Percentiles rank a stretch among this genome's conserved stretches.
phyloP scores from a whole-genome alignment of 179 eudicot species.

The Beta corolliflora region DNA sequence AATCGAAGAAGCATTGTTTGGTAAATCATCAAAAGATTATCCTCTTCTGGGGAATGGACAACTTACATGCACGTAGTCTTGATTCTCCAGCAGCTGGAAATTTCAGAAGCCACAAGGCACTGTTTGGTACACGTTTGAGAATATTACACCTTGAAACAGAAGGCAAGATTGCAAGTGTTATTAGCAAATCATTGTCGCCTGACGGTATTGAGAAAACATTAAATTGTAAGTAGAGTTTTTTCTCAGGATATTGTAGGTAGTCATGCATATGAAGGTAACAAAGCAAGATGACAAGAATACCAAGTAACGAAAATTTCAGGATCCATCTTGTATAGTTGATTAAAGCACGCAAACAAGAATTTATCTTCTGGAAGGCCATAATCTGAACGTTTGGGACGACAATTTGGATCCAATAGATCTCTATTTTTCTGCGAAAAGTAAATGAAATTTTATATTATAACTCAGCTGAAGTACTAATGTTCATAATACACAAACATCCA shows the following conservation, averaged over 20 bases:
- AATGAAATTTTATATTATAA: neutral
- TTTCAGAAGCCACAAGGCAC: slow-evolving; percentile 92
- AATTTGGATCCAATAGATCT: slow-evolving; percentile 74
- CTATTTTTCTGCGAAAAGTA: slow-evolving; percentile 59
- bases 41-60: neutral
- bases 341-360: slow-evolving; percentile 91
- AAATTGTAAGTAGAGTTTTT: neutral
- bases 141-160: slow-evolving; percentile 78
- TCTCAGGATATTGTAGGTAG: no score
- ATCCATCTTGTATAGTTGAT: slow-evolving; percentile 96
- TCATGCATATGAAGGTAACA: neutral
- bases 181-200: neutral
- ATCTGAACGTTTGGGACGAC: slow-evolving; percentile 76
- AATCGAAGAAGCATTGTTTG: no score
- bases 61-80: slow-evolving; percentile 82
- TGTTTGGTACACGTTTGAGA: slow-evolving; percentile 81
- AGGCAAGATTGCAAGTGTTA: neutral
- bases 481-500: neutral
- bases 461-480: neutral
- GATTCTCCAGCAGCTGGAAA: slow-evolving; percentile 95
- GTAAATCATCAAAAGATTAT: neutral
- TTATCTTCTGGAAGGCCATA: slow-evolving; percentile 89
- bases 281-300: slow-evolving; percentile 35
- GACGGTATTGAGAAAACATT: neutral
- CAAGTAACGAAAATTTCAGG: slow-evolving; percentile 83